Evolutionary conservation across 1,139 yeast species (phyloP).

Genomic region (Diutina catenulata): DNA sequence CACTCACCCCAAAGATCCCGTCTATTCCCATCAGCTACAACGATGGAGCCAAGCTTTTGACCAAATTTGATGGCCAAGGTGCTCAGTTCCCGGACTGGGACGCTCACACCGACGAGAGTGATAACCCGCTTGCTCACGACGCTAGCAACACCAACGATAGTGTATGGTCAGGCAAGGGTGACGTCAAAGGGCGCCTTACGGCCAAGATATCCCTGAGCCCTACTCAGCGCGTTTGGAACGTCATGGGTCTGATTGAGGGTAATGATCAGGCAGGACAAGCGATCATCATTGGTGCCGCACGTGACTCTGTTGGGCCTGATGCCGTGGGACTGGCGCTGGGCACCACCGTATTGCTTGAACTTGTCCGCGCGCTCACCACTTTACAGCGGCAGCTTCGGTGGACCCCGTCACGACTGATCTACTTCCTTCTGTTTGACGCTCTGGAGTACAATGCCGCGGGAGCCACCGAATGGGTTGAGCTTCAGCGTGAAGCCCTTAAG

Average conservation of each 20-base stretch:
- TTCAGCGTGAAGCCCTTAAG: slow-evolving; percentile 37
- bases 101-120: slow-evolving; percentile 35
- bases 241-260: slow-evolving; percentile 69
- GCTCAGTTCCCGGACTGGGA: too few species aligned
- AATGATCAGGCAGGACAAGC: slow-evolving; percentile 70
- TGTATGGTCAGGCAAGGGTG: slow-evolving; percentile 25
- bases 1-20: slow-evolving; percentile 58
- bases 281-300: slow-evolving; percentile 69
- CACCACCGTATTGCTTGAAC: slow-evolving; percentile 58
- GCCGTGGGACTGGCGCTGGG: slow-evolving; percentile 68
- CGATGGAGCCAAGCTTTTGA: slow-evolving; percentile 47
- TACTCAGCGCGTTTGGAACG: slow-evolving; percentile 69
- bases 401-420: slow-evolving; percentile 75
- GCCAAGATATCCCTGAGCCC: slow-evolving; percentile 39
- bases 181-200: slow-evolving; percentile 20
- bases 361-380: slow-evolving; percentile 60
- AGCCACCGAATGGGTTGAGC: slow-evolving; percentile 66
- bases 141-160: too few species aligned
- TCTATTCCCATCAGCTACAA: slow-evolving; percentile 64
- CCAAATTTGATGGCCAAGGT: slow-evolving; percentile 19
- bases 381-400: slow-evolving; percentile 58
- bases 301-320: slow-evolving; percentile 75
- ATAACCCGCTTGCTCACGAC: slow-evolving; percentile 14
- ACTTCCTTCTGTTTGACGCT: slow-evolving; percentile 83
- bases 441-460: slow-evolving; percentile 79